Evolutionary conservation across 2,329 filamentous ascomycete species (phyloP).

Genomic region (Trichoderma hamatum): DNA sequence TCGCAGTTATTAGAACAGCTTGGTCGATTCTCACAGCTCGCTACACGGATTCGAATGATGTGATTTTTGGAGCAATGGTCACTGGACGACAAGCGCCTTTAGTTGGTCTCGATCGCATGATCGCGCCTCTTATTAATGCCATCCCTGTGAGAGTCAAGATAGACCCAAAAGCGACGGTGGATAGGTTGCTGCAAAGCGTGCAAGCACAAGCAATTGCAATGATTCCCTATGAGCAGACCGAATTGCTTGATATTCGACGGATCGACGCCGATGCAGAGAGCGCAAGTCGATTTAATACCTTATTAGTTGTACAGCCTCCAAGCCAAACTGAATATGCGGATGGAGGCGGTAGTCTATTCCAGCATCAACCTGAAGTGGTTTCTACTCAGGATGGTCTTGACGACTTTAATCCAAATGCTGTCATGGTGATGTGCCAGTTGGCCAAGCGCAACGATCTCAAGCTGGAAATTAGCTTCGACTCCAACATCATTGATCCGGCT

Average conservation of each 20-base stretch:
- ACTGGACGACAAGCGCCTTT: conserved; percentile 29
- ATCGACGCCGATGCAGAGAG: conserved; percentile 23
- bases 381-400: background rate
- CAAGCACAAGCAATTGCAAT: conserved; percentile 34
- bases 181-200: conserved; percentile 26
- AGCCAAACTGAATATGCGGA: background rate
- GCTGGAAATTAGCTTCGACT: conserved; percentile 25
- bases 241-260: conserved; percentile 37
- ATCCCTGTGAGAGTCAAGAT: conserved; percentile 29
- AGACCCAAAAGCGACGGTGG: conserved; percentile 25
- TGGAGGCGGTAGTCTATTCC: background rate
- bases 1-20: conserved; percentile 28
- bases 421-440: conserved; percentile 16
- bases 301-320: conserved; percentile 22
- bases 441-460: conserved; percentile 1
- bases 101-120: conserved; percentile 21
- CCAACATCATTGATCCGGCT: conserved; percentile 11
- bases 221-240: conserved; percentile 35
- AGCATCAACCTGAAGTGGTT: background rate
- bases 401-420: conserved; percentile 12
- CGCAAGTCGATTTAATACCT: conserved; percentile 30
- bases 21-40: conserved; percentile 41
- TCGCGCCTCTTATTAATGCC: conserved; percentile 20
- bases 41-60: conserved; percentile 41
- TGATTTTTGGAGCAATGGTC: conserved; percentile 33